phyloP scores from a whole-genome alignment of 768 basidiomycete genomes.

The Udeniomyces megalosporus region DNA sequence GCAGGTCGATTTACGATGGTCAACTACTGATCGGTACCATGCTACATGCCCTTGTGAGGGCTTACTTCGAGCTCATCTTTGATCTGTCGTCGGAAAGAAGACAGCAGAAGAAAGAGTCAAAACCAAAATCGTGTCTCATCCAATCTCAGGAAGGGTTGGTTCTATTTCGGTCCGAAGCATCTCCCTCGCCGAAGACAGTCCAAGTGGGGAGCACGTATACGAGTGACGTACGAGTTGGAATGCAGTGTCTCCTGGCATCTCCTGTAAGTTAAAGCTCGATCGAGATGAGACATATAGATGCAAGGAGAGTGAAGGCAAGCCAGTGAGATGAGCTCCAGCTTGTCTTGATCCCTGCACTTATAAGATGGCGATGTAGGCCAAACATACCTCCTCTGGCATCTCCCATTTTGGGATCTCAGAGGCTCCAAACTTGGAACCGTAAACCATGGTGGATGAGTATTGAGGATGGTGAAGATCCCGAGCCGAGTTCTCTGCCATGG shows the following conservation, averaged over 20 bases:
- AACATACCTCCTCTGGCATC: constrained; percentile 20
- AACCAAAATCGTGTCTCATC: background rate
- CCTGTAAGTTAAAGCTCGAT: too few species aligned
- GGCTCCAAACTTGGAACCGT: constrained; percentile 12
- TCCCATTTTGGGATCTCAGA: constrained; percentile 10
- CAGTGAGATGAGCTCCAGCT: too few species aligned
- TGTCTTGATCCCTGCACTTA: too few species aligned
- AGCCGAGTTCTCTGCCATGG: background rate
- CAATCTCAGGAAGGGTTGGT: background rate
- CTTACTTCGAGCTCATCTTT: constrained; percentile 18
- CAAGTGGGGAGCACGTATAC: too few species aligned
- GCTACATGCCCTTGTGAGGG: background rate
- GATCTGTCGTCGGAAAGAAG: background rate
- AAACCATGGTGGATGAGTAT: constrained; percentile 6
- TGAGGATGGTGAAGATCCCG: constrained; percentile 1
- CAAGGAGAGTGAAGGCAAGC: too few species aligned
- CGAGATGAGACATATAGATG: too few species aligned
- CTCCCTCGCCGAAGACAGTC: background rate
- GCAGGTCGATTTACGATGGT: too few species aligned
- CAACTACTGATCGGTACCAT: too few species aligned
- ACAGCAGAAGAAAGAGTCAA: background rate
- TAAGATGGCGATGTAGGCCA: too few species aligned
- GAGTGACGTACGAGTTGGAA: background rate
- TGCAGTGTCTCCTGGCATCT: constrained; percentile 11
- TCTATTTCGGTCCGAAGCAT: background rate